Base-by-base conservation (phyloP, 1,139 yeast species). In the Suhomyces anneliseae region DNA sequence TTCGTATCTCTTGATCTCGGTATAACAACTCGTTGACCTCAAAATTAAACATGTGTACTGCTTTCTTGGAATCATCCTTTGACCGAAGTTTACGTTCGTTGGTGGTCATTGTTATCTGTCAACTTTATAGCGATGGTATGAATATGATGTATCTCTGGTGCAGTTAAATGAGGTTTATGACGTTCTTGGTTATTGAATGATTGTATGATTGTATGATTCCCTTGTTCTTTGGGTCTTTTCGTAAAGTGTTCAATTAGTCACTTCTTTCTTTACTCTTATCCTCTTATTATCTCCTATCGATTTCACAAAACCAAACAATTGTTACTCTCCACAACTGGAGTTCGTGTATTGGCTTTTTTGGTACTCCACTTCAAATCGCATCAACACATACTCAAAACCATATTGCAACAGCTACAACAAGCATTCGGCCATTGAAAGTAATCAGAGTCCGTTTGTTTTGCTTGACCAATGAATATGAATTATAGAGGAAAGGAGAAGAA, bases 1-100 rank as follows among this genome's bases (percentile, higher is more conserved):
- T 40, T 9, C 32, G 32, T 7, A 70, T 64, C 26, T 55, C 53
- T 39, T 64, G 57, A 39, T 63, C 58, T 33, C 55, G 47, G 43
- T 61, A 58, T 7, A 71, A 45, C 27, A 67, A 56, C 19, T 56
- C 57, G 51, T 70, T 69, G 11, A 65, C 47, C 39, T 70, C 74
- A 48, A 72, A 72, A 48, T 70, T 61, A 55, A 70, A 70, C 15
- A 69, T 43, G 2, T 48, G 43, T 46, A 38, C 45, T 43, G 40
- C 15, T 32, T 41, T 46, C 45, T 45, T 45, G 26, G 40, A 37
- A 41, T 53, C 45, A 24, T 55, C 60, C 37, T 62, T 59, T 1
- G 66, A 61, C 38, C 70, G 51, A 36, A 65, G 58, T 36, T 55
- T 58, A 38, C 69, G 53, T 14, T 26, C 24, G 19, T 34, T 33